Base-by-base conservation (phyloP, 2,329 filamentous ascomycete species). In the Eutypa lata region DNA sequence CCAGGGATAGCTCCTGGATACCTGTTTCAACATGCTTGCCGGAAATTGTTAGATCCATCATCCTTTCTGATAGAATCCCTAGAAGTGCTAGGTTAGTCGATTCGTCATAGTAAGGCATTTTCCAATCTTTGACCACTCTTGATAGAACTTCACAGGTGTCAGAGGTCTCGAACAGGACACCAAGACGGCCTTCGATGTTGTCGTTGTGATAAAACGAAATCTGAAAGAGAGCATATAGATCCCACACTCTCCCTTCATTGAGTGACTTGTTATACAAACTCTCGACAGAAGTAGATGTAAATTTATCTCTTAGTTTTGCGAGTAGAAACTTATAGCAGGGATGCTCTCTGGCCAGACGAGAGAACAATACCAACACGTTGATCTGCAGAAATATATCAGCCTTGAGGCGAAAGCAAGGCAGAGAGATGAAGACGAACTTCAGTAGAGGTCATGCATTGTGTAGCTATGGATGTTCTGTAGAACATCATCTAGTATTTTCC, bases 321-420 rank as follows among this genome's bases (percentile, higher is more conserved):
- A 44, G 8, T 47, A 6, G 8, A 50, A 58, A 16, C 50, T 51
- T 1, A 46, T 51, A 33, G 3, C 54, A 35, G 14, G 50, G 49
- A 3, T 50, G 28, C 16, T 55, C 37, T n/a, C 35, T 19, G 7
- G 47, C 49, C 13, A 63, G 47, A 6, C 47, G 49, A 43, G 54
- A 31, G 13, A 49, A 37, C n/a, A 63, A 51, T 21, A 40, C 55
- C 26, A 63, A 47, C 18, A 61, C 56, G 53, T 54, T 53, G 16
- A 62, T 51, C 58, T 43, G 2, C 2, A 19, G 16, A 10, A 2
- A 2, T 14, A 35, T 7, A 35, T 35, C 14, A 35, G 3, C 11
- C 13, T 3, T 13, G 10, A 11, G 37, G 16, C 37, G n/a, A 18
- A 18, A 14, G 8, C 6, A 40, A 6, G 11, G 37, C 7, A 40